Conservation (phyloP, 1,139 yeast species). For the Zygotorulaspora mrakii region DNA sequence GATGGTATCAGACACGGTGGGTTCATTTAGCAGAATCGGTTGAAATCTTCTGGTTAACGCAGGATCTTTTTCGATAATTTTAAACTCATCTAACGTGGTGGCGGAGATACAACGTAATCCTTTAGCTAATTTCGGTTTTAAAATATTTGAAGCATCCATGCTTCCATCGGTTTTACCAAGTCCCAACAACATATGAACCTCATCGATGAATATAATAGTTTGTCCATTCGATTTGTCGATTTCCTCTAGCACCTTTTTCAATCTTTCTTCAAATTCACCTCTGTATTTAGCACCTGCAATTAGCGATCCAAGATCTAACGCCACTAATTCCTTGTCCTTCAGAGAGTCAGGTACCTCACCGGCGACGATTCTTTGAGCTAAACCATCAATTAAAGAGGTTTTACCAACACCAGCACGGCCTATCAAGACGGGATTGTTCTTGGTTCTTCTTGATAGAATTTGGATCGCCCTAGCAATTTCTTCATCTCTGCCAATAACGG, state of each 20-base stretch:
- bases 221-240: conserved; percentile 78
- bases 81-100: conserved; percentile 85
- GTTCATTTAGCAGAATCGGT: conserved; percentile 82
- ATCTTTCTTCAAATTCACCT: conserved; percentile 97
- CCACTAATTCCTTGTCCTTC: conserved; percentile 76
- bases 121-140: conserved; percentile 92
- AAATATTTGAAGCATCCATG: conserved; percentile 88
- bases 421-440: conserved; percentile 88
- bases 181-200: conserved; percentile 85
- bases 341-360: conserved; percentile 94
- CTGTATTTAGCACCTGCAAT: conserved; percentile 98
- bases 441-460: conserved; percentile 84
- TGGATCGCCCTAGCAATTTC: conserved; percentile 92
- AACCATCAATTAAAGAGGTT: conserved; percentile 93
- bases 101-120: conserved; percentile 97
- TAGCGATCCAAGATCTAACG: conserved; percentile 70
- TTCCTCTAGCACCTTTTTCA: conserved; percentile 80
- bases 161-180: conserved; percentile 94
- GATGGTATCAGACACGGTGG: conserved; percentile 88
- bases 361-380: conserved; percentile 85
- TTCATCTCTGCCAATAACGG: conserved; percentile 95
- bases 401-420: conserved; percentile 99
- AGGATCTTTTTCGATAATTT: conserved; percentile 87
- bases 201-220: conserved; percentile 85
- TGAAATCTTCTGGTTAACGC: conserved; percentile 91